Evolutionary conservation across 2,329 filamentous ascomycete species (phyloP), one percentile per base, ranked within the genome.

Genomic region (Neurospora crassa): DNA sequence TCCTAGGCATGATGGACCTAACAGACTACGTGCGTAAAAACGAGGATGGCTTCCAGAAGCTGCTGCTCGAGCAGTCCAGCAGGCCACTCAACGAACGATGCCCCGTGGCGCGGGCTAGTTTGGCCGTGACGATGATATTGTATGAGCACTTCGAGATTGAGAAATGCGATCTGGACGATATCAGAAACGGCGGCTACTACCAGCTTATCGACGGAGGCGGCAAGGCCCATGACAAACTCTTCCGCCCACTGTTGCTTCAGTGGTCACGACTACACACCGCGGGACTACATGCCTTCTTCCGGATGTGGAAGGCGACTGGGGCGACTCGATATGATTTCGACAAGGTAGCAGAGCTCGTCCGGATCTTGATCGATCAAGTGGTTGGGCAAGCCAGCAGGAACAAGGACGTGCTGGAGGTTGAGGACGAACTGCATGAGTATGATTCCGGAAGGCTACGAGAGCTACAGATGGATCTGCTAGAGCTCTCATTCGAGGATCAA

Each of bases 121-220:
- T 98, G 74, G 90, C 93, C 0, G 89, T 97, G 45, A 98, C 95
- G 1, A 87, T 91, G 76, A 93, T 96, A 45, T 83, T 99, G 3
- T 98, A 96, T 80, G 94, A 98, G 76, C 94, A 98, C 80, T 99
- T 99, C 77, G 94, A 97, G 73, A 92, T 98, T 47, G 94, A 97
- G 76, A 93, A 91, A 79, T 88, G 90, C 3, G 93, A 96, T 69
- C 83, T 91, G 69, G 91, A 95, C 74, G 94, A 97, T 76, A 85
- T 88, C 16, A 91, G 93, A 79, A 89, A 87, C 29, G 53, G 53
- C 16, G 53, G 53, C 53, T 63, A 63, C 29, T 93, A 94, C 76
- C 87, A 93, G 74, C 85, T 90, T 11, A 81, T 94, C 68, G 93
- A 97, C 75, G 53, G 53, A 10, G 90, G 89, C 34, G 85, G 87